A percentile compares a stretch with the other conserved stretches of the same genome.
Conservation (phyloP, 768 basidiomycete genomes). For the Podaxis mareebaensis region DNA sequence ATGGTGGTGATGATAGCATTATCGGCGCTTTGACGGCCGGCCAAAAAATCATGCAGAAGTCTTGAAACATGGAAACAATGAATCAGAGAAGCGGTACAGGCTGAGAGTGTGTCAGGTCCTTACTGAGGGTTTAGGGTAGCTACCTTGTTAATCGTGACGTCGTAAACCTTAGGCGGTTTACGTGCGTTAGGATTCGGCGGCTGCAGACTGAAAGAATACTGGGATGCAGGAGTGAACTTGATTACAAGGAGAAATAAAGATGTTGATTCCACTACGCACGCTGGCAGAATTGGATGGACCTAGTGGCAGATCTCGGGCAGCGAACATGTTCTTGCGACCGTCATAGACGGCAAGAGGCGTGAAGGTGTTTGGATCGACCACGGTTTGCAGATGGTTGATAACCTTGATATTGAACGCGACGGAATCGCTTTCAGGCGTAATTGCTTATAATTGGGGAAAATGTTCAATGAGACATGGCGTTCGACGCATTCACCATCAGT, state of each 20-base stretch:
- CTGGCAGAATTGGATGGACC: constrained; percentile 50
- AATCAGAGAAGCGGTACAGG: not conserved
- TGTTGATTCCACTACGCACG: constrained; percentile 33
- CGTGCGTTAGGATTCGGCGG: constrained; percentile 44
- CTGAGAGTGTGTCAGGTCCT: not conserved
- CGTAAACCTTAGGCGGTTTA: constrained; percentile 62
- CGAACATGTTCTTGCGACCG: constrained; percentile 76
- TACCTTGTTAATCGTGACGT: constrained; percentile 60
- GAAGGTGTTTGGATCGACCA: constrained; percentile 63
- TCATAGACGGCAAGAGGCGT: constrained; percentile 77
- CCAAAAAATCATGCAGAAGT: constrained; percentile 60
- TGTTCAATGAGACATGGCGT: not conserved
- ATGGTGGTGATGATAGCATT: constrained; percentile 65
- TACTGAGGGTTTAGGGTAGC: constrained; percentile 44
- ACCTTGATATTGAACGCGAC: constrained; percentile 58
- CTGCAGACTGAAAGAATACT: constrained; percentile 52
- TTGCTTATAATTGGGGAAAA: constrained; percentile 57
- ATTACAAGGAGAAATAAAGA: not conserved
- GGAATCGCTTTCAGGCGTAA: constrained; percentile 53
- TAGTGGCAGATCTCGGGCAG: constrained; percentile 61
- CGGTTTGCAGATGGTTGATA: constrained; percentile 60
- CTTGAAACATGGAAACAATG: constrained; percentile 34
- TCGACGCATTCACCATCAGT: not conserved
- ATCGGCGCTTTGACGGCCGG: constrained; percentile 66
- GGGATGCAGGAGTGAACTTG: constrained; percentile 7